A percentile compares a stretch with the other conserved stretches of the same genome.
phyloP scores from a whole-genome alignment of 768 basidiomycete species.

The Kwoniella pini region DNA sequence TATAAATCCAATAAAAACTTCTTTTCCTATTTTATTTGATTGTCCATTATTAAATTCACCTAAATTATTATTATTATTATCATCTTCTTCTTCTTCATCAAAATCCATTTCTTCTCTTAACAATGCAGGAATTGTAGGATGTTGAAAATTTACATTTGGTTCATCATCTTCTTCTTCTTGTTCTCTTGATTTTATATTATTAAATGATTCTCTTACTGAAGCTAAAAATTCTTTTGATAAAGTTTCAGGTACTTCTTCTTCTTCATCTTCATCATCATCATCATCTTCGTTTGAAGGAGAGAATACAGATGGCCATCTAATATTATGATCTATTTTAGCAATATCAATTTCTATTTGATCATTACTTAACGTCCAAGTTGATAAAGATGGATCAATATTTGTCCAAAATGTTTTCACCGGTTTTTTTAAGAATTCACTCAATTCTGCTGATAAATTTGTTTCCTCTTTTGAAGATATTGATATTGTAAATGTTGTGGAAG shows the following conservation, averaged over 20 bases:
- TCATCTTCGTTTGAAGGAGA: constrained; percentile 54
- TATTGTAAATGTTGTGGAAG: constrained; percentile 22
- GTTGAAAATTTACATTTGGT: background rate
- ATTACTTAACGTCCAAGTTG: constrained; percentile 90
- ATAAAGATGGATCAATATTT: constrained; percentile 70
- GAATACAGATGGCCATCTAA: constrained; percentile 86
- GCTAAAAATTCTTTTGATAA: constrained; percentile 80
- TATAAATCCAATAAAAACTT: constrained; percentile 69
- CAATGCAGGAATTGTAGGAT: constrained; percentile 70
- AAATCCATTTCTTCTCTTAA: constrained; percentile 84
- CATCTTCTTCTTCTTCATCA: constrained; percentile 62
- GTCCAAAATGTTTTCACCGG: constrained; percentile 63
- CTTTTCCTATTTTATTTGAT: constrained; percentile 62
- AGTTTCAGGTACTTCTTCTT: constrained; percentile 79
- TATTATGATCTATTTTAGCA: constrained; percentile 79
- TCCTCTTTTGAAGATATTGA: background rate
- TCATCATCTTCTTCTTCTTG: constrained; percentile 60
- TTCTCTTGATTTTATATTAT: constrained; percentile 73
- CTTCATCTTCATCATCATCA: constrained; percentile 48
- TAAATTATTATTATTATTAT: constrained; percentile 59
- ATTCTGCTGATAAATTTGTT: background rate
- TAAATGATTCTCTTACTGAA: constrained; percentile 74
- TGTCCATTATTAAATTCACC: constrained; percentile 29
- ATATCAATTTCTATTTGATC: constrained; percentile 73
- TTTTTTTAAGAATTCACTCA: constrained; percentile 27